Conservation (phyloP, 2,329 filamentous ascomycete genomes). For the Venturiaceae sp. region DNA sequence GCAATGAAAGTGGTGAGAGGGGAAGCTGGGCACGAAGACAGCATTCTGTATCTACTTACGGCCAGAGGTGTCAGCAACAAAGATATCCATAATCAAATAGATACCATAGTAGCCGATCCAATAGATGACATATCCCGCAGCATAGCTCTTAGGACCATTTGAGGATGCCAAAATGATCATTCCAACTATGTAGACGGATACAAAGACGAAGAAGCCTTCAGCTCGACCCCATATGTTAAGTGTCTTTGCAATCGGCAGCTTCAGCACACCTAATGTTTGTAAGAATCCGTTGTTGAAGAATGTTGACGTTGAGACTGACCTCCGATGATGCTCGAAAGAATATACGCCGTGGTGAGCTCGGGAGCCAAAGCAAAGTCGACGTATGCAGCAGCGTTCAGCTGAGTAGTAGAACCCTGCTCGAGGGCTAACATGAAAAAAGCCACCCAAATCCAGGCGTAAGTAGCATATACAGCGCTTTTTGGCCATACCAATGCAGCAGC, state of each 20-base stretch:
- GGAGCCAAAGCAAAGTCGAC: constrained; percentile 18
- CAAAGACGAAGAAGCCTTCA: constrained; percentile 48
- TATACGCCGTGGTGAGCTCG: constrained; percentile 10
- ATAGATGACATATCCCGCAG: constrained; percentile 54
- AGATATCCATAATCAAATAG: constrained; percentile 51
- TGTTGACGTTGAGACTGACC: neutral
- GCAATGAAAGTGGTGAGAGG: too few species aligned
- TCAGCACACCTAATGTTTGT: constrained; percentile 41
- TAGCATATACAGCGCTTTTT: constrained; percentile 15
- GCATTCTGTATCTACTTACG: too few species aligned
- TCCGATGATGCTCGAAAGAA: constrained; percentile 13
- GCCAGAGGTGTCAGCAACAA: constrained; percentile 58
- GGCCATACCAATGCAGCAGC: constrained; percentile 20
- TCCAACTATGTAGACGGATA: constrained; percentile 40
- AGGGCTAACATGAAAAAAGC: constrained; percentile 27
- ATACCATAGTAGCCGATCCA: constrained; percentile 51
- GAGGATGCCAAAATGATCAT: constrained; percentile 59
- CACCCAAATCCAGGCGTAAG: constrained; percentile 22
- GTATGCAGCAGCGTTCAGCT: constrained; percentile 20
- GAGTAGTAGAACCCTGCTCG: constrained; percentile 18
- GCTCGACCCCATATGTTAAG: constrained; percentile 59
- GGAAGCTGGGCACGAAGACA: too few species aligned
- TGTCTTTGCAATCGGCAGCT: constrained; percentile 57
- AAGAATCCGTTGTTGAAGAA: neutral
- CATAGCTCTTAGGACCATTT: constrained; percentile 47